Evolutionary conservation across 768 basidiomycete species (phyloP).

Genomic region (Podaxis sp.): DNA sequence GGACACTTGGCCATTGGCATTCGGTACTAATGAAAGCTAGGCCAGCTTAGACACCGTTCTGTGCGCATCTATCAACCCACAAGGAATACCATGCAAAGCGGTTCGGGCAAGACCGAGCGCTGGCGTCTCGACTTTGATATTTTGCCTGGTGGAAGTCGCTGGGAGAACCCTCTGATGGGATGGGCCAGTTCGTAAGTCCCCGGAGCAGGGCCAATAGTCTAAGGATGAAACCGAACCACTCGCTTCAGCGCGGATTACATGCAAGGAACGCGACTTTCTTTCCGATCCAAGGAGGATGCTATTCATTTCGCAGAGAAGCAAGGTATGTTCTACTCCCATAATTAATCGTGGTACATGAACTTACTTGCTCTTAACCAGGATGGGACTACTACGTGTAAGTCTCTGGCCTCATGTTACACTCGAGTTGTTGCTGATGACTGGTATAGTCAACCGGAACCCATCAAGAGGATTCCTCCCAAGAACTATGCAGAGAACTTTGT

Average conservation of each 20-base stretch:
- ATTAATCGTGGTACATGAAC: constrained; percentile 10
- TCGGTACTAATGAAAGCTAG: constrained; percentile 35
- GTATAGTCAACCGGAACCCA: constrained; percentile 54
- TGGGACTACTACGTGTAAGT: constrained; percentile 93
- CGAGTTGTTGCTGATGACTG: constrained; percentile 14
- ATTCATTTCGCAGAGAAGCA: constrained; percentile 97
- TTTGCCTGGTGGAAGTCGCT: constrained; percentile 84
- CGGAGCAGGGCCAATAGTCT: neutral
- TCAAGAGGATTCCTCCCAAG: constrained; percentile 79
- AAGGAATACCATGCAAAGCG: constrained; percentile 94
- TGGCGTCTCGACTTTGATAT: constrained; percentile 97
- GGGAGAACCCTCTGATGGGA: constrained; percentile 99
- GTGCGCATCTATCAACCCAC: constrained; percentile 94
- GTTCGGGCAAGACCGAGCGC: constrained; percentile 76
- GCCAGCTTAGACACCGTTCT: constrained; percentile 79
- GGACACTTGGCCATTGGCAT: too few relatives aligned
- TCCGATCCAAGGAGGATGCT: constrained; percentile 87
- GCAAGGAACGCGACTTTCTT: constrained; percentile 84
- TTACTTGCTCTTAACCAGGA: constrained; percentile 43
- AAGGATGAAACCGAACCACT: constrained; percentile 5
- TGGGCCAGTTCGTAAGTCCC: constrained; percentile 89
- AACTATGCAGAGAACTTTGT: constrained; percentile 90
- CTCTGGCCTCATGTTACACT: constrained; percentile 16
- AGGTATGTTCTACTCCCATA: constrained; percentile 43
- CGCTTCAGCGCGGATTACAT: constrained; percentile 84